These are phyloP conservation scores for Pseudogymnoascus sp. DNA, from an alignment of 2,329 filamentous ascomycete species.

Conservation along the genomic window DNA sequence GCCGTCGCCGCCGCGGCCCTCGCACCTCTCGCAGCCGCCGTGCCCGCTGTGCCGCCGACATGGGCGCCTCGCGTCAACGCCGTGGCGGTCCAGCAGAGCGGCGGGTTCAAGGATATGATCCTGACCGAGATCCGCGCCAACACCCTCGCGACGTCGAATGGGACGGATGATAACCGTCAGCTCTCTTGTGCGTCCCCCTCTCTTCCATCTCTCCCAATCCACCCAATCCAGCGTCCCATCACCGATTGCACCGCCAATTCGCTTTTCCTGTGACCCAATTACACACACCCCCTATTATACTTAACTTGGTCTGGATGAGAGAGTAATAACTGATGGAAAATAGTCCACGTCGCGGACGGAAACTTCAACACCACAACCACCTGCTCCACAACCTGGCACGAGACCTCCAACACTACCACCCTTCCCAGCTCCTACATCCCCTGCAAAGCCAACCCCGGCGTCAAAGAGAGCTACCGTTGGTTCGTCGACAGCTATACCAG, in stretches of 20 bases:
- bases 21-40: background rate
- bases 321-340: too few species aligned
- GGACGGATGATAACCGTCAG: conserved; percentile 10
- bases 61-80: background rate
- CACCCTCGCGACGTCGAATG: background rate
- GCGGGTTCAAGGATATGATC: conserved; percentile 13
- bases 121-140: conserved; percentile 12
- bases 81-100: background rate
- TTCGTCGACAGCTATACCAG: conserved; percentile 16
- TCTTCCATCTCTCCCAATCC: too few species aligned
- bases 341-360: conserved; percentile 23
- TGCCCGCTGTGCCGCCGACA: background rate
- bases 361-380: conserved; percentile 24
- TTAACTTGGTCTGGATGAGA: too few species aligned
- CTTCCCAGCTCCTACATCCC: conserved; percentile 15
- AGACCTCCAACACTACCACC: conserved; percentile 12
- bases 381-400: conserved; percentile 19
- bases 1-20: background rate
- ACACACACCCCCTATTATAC: too few species aligned
- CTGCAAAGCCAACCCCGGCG: conserved; percentile 2
- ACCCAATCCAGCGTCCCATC: background rate
- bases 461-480: conserved; percentile 17
- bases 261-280: too few species aligned
- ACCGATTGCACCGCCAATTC: background rate
- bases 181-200: conserved; percentile 15